phyloP scores from a whole-genome alignment of 2,329 filamentous ascomycete genomes.

The Esteya vermicola region DNA sequence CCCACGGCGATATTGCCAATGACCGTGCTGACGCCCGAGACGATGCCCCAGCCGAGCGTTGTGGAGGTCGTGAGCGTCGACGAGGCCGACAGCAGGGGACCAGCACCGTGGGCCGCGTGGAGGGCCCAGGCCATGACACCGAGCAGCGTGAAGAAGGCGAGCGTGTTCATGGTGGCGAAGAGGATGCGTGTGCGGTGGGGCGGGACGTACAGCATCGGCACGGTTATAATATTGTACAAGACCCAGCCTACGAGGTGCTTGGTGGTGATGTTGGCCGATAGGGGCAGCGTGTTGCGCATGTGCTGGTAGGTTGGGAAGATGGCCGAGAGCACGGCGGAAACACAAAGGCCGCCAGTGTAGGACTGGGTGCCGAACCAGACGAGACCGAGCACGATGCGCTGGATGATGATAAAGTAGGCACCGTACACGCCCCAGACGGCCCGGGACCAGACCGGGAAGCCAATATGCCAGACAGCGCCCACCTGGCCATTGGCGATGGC shows the following conservation, averaged over 20 bases:
- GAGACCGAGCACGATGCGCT: constrained; percentile 33
- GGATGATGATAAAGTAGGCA: constrained; percentile 31
- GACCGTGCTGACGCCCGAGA: constrained; percentile 24
- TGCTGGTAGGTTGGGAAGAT: constrained; percentile 14
- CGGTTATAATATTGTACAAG: constrained; percentile 14
- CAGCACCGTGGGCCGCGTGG: constrained; percentile 17
- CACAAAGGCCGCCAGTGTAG: constrained; percentile 21
- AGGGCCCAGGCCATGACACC: constrained; percentile 22
- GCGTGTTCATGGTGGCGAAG: too few species aligned
- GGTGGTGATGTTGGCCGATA: constrained; percentile 15
- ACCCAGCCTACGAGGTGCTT: constrained; percentile 19
- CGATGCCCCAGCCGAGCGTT: constrained; percentile 23
- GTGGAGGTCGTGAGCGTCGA: not conserved
- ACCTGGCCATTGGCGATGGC: constrained; percentile 30
- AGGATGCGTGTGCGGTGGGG: too few species aligned
- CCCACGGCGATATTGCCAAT: constrained; percentile 29
- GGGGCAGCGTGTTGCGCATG: constrained; percentile 13
- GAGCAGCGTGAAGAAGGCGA: constrained; percentile 15
- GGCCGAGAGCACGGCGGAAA: constrained; percentile 19
- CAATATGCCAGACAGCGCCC: constrained; percentile 34
- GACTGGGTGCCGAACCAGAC: constrained; percentile 34
- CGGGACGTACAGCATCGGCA: constrained; percentile 26
- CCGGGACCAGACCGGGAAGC: constrained; percentile 33
- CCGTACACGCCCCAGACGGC: constrained; percentile 33
- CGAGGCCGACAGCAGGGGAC: constrained; percentile 10